Conservation (phyloP, 148 eudicot genomes). For the Silene uniflora region DNA sequence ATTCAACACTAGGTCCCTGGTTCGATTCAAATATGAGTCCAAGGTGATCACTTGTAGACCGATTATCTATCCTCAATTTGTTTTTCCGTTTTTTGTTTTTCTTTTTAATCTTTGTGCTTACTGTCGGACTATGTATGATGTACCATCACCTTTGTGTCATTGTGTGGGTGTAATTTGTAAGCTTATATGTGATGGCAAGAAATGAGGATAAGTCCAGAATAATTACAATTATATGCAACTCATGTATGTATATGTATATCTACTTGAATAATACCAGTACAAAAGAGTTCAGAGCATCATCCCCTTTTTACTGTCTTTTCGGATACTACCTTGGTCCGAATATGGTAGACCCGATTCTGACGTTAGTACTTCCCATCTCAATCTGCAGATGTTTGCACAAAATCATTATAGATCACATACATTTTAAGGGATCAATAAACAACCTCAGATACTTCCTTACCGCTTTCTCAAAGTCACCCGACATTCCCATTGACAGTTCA, state of each 20-base stretch:
- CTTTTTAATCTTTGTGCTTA: no score
- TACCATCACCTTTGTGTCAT: no score
- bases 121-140: no score
- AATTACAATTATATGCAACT: not conserved
- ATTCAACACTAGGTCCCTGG: no score
- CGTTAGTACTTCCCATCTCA: slow-evolving; percentile 89
- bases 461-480: slow-evolving; percentile 92
- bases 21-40: no score
- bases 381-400: slow-evolving; percentile 49
- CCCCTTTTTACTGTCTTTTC: slow-evolving; percentile 32
- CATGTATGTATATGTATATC: not conserved
- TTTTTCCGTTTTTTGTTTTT: no score
- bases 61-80: no score
- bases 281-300: not conserved
- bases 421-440: not conserved
- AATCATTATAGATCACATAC: not conserved
- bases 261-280: no score
- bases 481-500: slow-evolving; percentile 98
- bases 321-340: slow-evolving; percentile 94
- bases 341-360: slow-evolving; percentile 90
- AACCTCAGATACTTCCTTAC: slow-evolving; percentile 35
- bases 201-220: no score
- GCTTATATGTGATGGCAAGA: no score
- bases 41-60: no score
- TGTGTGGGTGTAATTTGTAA: no score